Base-by-base conservation (phyloP, 164 flowering plant species). In the Hamamelis virginiana region DNA sequence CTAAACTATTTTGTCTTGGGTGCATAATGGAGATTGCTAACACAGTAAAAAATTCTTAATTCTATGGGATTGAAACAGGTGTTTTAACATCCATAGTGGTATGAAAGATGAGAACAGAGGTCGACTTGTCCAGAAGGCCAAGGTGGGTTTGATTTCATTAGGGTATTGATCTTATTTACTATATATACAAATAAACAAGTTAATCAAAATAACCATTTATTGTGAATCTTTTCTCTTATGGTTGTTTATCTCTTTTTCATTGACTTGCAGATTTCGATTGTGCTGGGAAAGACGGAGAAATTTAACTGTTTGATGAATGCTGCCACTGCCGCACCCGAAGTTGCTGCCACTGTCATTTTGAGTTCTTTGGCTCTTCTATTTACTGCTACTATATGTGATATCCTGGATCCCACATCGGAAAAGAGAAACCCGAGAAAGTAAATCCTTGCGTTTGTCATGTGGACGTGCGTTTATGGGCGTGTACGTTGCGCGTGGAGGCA, bases 61-160 rank as follows among this genome's bases (percentile, higher is more conserved):
- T 8, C 19, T 47, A 64, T 1, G 61, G 46, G 8, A 43, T 67
- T 71, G 50, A 47, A 68, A 71, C 87, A 91, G 95, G 85, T 67
- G 85, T 91, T 56, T 46, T 75, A 72, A 91, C 97, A 68, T 89
- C 97, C 6, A 85, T 91, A 0, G 85, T 91, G 92, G 83, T 73
- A 85, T 85, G 86, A 88, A 84, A 71, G 97, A 91, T 75, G 93
- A 88, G 70, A 78, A 71, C 68, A 82, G 73, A 64, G 93, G 95
- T n/a, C 81, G 90, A 19, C 25, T 83, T 14, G 77, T 88, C 57
- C 97, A 86, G 70, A 91, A 91, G 74, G 93, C 95, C 14, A 89
- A 84, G 89, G 95, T 91, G 53, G 1, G 72, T 62, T 63, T 8
- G 41, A 33, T 33, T 38, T 41, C 25, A 38, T 62, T 16, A 41